These are phyloP conservation scores for Strobilomyces dryophilus DNA, from an alignment of 768 basidiomycete genomes.

Conservation along the genomic window DNA sequence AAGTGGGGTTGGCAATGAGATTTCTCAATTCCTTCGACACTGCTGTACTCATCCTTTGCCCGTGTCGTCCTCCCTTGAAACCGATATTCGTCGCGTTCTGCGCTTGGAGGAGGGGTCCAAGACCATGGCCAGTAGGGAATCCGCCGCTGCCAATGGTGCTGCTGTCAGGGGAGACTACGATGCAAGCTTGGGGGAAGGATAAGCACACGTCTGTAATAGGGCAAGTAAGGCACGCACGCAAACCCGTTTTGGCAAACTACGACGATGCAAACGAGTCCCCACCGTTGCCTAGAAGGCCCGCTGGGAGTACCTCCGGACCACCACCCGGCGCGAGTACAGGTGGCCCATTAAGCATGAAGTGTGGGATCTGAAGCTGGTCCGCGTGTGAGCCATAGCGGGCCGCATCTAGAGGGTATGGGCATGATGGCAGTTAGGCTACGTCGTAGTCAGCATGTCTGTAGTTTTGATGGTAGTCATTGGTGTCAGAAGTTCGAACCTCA, in stretches of 20 bases:
- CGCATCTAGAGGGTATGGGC: constrained; percentile 1
- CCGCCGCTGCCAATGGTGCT: too few species aligned
- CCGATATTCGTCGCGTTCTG: constrained; percentile 20
- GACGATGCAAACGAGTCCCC: constrained; percentile 32
- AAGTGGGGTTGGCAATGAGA: constrained; percentile 43
- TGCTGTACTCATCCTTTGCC: constrained; percentile 29
- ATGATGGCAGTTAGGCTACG: too few species aligned
- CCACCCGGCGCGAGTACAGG: constrained; percentile 68
- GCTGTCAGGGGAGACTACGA: neutral
- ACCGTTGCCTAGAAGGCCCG: constrained; percentile 31
- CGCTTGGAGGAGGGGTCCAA: constrained; percentile 10
- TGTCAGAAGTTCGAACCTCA: too few species aligned
- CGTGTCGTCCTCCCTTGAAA: constrained; percentile 21
- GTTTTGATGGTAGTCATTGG: constrained; percentile 15
- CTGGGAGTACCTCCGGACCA: constrained; percentile 69
- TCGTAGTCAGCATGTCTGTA: neutral
- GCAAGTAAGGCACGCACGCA: constrained; percentile 13
- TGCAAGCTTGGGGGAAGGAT: constrained; percentile 22
- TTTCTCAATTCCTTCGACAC: constrained; percentile 52
- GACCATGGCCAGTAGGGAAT: neutral
- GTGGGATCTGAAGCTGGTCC: constrained; percentile 58
- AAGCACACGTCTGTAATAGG: constrained; percentile 3
- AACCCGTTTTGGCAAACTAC: constrained; percentile 54
- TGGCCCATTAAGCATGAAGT: constrained; percentile 54
- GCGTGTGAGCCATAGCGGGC: constrained; percentile 17